Base-by-base conservation (phyloP, 208 protist species). In the Acanthamoeba sp. region DNA sequence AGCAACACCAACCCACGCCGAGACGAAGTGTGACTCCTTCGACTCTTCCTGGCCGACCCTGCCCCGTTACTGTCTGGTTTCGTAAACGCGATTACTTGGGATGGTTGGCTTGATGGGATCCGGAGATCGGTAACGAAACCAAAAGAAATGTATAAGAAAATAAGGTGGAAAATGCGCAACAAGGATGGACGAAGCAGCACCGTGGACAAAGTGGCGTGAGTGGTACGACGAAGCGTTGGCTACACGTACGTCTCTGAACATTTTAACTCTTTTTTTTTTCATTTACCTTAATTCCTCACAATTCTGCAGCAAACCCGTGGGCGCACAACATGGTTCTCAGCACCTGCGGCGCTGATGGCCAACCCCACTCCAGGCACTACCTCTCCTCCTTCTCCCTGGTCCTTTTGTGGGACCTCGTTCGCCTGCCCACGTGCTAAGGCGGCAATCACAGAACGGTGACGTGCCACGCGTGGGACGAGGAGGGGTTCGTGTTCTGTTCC, bases 241-340 rank as follows among this genome's bases (percentile, higher is more conserved):
- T 9, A 62, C 78, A 20, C 69, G 69, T 78, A 40, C 69, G 69
- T 0, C 34, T 7, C 12, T 18, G 16, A 52, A 20, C 48, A 52
- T 20, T 52, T 55, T 12, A 18, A 55, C 22, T 52, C 1, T 52
- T n/a, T 27, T n/a, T 0, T 55, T 16, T 55, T 55, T 55, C 48
- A 16, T 55, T 55, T 55, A 55, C n/a, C n/a, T n/a, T n/a, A n/a
- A n/a, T n/a, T n/a, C n/a, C n/a, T n/a, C n/a, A n/a, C n/a, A n/a
- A n/a, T n/a, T n/a, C n/a, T n/a, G 32, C 34, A 78, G 69, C 78
- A 4, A 36, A 88, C 78, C 40, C 40, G 78, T 88, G 78, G 78
- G 78, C 78, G 45, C 78, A 88, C 78, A 88, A 88, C 78, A 88
- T 88, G 78, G 36, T 88, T 10, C 78, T 88, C 45, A 57, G 78